Evolutionary conservation across 129 eudicot genomes (phyloP).

Genomic region (Daucus carota): DH1_v3.0 NC_030381.2:24766501-24767000

Average conservation of each 20-base stretch:
- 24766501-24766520: conserved; percentile 29
- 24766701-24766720: conserved; percentile 53
- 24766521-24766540: conserved; percentile 38
- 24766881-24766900: neutral
- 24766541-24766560: conserved; percentile 44
- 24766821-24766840: neutral
- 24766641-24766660: neutral
- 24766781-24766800: neutral
- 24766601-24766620: neutral
- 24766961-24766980: neutral
- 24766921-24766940: neutral
- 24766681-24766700: conserved; percentile 43
- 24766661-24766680: conserved; percentile 15
- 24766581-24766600: conserved; percentile 29
- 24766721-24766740: conserved; percentile 53
- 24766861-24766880: neutral
- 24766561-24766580: conserved; percentile 38
- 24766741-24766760: conserved; percentile 30
- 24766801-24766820: neutral
- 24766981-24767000: too few relatives aligned
- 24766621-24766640: neutral
- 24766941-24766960: neutral
- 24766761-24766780: conserved; percentile 22
- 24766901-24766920: neutral
- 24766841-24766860: neutral